A percentile compares a stretch with the other conserved stretches of the same genome.
These are phyloP conservation scores for Fonsecaea monophora DNA, from an alignment of 2,329 filamentous ascomycete species.

Conservation along the genomic window DNA sequence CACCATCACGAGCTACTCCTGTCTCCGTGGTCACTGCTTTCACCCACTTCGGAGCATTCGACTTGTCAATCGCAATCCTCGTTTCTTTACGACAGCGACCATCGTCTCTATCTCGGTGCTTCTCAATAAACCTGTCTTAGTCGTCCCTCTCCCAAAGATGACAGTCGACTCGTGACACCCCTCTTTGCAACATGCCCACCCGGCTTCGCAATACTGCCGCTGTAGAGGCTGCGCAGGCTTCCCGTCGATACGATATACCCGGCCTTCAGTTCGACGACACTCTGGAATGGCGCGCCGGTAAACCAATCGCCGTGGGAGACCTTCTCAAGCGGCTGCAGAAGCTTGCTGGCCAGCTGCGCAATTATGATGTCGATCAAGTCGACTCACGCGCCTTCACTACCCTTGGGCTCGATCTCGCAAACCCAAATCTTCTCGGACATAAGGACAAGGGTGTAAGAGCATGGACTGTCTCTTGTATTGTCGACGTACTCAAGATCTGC, in stretches of 20 bases:
- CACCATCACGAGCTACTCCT: neutral
- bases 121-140: neutral
- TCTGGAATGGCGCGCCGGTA: slow-evolving; percentile 89
- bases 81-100: neutral
- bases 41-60: neutral
- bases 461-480: slow-evolving; percentile 84
- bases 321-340: slow-evolving; percentile 80
- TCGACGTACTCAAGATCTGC: slow-evolving; percentile 90
- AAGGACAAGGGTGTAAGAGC: slow-evolving; percentile 94
- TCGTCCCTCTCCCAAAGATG: slow-evolving; percentile 12
- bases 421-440: slow-evolving; percentile 81
- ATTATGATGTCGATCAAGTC: slow-evolving; percentile 85
- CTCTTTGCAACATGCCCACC: slow-evolving; percentile 34
- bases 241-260: slow-evolving; percentile 36
- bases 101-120: neutral
- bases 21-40: neutral
- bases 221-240: slow-evolving; percentile 28
- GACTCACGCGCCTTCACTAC: slow-evolving; percentile 82
- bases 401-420: slow-evolving; percentile 83
- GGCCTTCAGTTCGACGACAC: slow-evolving; percentile 80
- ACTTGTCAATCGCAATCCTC: neutral
- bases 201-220: slow-evolving; percentile 31
- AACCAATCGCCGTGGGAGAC: slow-evolving; percentile 82
- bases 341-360: slow-evolving; percentile 80
- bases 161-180: slow-evolving; percentile 15